Evolutionary conservation across 2,329 filamentous ascomycete genomes (phyloP), one percentile per base, ranked within the genome.

Genomic region (Talaromyces verruculosus): DNA sequence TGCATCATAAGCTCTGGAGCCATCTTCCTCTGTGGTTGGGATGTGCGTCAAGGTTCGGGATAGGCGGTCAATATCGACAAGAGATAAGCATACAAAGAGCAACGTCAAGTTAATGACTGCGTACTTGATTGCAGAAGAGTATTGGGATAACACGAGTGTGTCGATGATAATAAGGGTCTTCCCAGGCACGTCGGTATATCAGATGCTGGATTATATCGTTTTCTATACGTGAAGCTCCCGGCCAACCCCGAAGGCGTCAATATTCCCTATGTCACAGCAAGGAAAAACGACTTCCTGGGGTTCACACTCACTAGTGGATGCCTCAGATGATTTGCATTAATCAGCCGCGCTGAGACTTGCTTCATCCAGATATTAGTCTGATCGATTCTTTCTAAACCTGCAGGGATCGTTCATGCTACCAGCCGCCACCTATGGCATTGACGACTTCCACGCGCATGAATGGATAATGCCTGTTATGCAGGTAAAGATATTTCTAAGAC

Each of bases 161-260:
- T 19, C 25, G 49, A 33, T 53, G 28, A 53, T 19, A 28, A 53
- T 53, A 53, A 53, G 49, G 49, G 30, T n/a, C 49, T 53, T 53
- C 8, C 3, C 3, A 17, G 47, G 47, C 15, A 49, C 19, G 49
- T 53, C 28, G 49, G 15, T 58, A 33, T 58, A 58, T 37, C 33
- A 7, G 10, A 25, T 25, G 55, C 19, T 58, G 37, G 55, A 58
- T 41, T 37, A 37, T 58, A 58, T 41, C 33, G 19, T 58, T 41
- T 58, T 58, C 55, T 58, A 39, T 37, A 58, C 30, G 10, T 41
- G 33, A 58, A 58, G 55, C 13, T 41, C 3, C 55, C 37, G 55
- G 55, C 55, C 55, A 41, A 39, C n/a, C 37, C 37, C 55, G 55
- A 58, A 37, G n/a, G 37, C 37, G 55, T 58, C 33, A 58, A 28